Evolutionary conservation across 2,329 filamentous ascomycete genomes (phyloP), one percentile per base, ranked within the genome.

Genomic region (Clonostachys rhizophaga): DNA sequence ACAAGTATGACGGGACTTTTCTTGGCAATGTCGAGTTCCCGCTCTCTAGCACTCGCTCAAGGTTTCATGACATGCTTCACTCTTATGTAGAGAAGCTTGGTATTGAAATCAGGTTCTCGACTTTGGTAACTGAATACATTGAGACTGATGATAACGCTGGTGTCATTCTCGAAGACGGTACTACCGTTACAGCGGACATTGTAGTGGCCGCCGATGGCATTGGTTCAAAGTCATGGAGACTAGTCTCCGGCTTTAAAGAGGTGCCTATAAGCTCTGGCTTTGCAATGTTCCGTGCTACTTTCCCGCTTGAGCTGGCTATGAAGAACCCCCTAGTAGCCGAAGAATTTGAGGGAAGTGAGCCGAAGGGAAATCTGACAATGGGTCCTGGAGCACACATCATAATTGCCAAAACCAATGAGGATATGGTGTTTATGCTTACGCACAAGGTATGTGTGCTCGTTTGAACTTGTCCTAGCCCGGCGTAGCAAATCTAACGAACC

Each of bases 401-500:
- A 12, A 24, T 30, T 12, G 43, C 16, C 10, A 16, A 30, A 52
- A 75, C 68, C 44, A 75, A 75, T 1, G 77, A 78, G 43, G 74
- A 75, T 0, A 67, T 78, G 14, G 78, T 67, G 70, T 45, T 33
- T n/a, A 34, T 45, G 18, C 43, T 45, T n/a, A 45, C 43, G 6
- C 33, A 45, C 34, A 34, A 34, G 33, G 43, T 45, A 45, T 37
- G 43, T 18, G 34, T n/a, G 17, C 24, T 13, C 9, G 24, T 30
- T 44, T 33, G n/a, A 39, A 16, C 2, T 6, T 12, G 18, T 33
- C 20, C 12, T 11, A n/a, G 24, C 24, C 62, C 77, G 42, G 73
- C 77, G 5, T 81, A 77, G 75, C 79, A 76, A 55, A 78, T 71
- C 53, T 83, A 78, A 79, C 78, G 82, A 4, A 63, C 79, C 18